These are phyloP conservation scores for Candida labiduridarum DNA, from an alignment of 1,139 yeast genomes.

Conservation along the genomic window DNA sequence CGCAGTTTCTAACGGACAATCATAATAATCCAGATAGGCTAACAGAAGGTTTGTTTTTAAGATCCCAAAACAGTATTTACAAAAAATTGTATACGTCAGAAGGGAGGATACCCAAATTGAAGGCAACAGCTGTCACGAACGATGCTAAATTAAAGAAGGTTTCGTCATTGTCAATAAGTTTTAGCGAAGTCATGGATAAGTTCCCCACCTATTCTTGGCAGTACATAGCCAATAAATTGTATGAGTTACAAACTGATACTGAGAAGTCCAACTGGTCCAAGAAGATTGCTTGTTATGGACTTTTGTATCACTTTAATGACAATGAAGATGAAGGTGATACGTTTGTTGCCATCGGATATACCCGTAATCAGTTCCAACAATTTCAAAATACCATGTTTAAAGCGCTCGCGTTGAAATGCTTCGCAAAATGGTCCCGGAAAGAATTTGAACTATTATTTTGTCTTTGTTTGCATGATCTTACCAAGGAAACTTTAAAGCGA, in stretches of 20 bases:
- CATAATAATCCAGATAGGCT: slow-evolving; percentile 17
- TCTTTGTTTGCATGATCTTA: slow-evolving; percentile 6
- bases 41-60: not conserved
- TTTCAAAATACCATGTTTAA: not conserved
- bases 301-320: slow-evolving; percentile 6
- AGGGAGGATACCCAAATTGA: no score
- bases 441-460: not conserved
- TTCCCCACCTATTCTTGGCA: slow-evolving; percentile 6
- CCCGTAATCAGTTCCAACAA: not conserved
- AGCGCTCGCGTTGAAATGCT: not conserved
- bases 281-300: slow-evolving; percentile 6
- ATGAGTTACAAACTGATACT: not conserved
- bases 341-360: not conserved
- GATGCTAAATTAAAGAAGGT: not conserved
- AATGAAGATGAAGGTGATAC: not conserved
- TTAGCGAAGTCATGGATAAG: slow-evolving; percentile 1
- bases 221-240: slow-evolving; percentile 1
- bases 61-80: not conserved
- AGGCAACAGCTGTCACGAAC: not conserved
- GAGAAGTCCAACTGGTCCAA: slow-evolving; percentile 3
- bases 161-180: slow-evolving; percentile 1
- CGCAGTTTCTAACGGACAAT: slow-evolving; percentile 17
- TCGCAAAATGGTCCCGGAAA: not conserved
- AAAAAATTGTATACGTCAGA: not conserved
- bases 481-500: slow-evolving; percentile 2